Base-by-base conservation (phyloP, 345 rosid genomes). In the Durio zibethinus region DNA sequence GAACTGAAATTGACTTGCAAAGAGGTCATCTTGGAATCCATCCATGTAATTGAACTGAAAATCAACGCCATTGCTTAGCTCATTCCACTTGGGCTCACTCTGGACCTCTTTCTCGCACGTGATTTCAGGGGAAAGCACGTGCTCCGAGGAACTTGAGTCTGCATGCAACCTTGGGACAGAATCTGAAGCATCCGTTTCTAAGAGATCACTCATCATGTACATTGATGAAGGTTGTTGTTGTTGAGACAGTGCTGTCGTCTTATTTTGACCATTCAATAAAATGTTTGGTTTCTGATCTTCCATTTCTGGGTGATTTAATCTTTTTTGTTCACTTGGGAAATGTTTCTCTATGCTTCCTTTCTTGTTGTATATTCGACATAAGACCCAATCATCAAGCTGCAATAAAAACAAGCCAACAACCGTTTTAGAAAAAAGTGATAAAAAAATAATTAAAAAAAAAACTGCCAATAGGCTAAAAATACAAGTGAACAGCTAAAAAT, bases 281-380 rank as follows among this genome's bases (percentile, higher is more conserved):
- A 76, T 76, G 16, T 16, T 38, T 1, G 89, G 89, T 72, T 88
- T 90, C 36, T 57, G 78, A 3, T 80, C 85, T 80, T 85, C 90
- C 45, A 36, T 15, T 65, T 81, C 88, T 0, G 70, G 36, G 15
- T 69, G 64, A 10, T 52, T 50, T 10, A 14, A 36, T 12, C 47
- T 21, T 53, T 73, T 76, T 5, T 68, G 60, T 10, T 78, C 82
- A 0, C 36, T 5, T 3, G 77, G 56, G 15, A 36, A 66, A 54
- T 85, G 72, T 77, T 83, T 90, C 82, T 90, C 91, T 2, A 87
- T 78, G 57, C 52, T 74, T 15, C 94, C 92, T 69, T 89, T 90
- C 80, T 90, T 90, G 87, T 90, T 90, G 87, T 90, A 90, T 74
- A 90, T 81, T 33, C 94, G 88, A 43, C 94, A 90, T 7, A 90